Evolutionary conservation across 1,284 basidiomycete species (phyloP).

Genomic region (Ceratobasidium theobromae): DNA sequence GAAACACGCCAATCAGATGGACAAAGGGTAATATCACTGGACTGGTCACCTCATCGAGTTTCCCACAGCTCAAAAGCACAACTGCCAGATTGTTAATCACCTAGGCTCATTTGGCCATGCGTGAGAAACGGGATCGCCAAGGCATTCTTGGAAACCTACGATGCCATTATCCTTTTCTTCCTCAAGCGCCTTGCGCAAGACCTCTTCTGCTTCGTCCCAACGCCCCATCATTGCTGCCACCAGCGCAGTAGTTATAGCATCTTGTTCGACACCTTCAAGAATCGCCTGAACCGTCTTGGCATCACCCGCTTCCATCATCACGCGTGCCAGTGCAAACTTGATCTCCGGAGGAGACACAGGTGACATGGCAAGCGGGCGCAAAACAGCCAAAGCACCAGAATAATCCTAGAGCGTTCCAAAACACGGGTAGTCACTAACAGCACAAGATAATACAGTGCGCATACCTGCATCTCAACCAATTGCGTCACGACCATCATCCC

Average conservation of each 20-base stretch:
- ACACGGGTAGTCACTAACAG: background rate
- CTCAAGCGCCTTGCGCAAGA: slow-evolving; percentile 50
- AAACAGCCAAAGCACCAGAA: slow-evolving; percentile 61
- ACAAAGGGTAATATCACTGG: background rate
- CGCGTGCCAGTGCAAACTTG: slow-evolving; percentile 65
- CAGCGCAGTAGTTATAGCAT: slow-evolving; percentile 62
- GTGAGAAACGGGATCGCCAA: background rate
- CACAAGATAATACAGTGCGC: background rate
- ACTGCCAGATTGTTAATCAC: slow-evolving; percentile 79
- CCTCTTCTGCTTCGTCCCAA: slow-evolving; percentile 57
- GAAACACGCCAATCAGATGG: background rate
- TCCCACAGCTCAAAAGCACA: slow-evolving; percentile 65
- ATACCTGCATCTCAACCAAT: slow-evolving; percentile 71
- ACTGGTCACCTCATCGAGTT: slow-evolving; percentile 60
- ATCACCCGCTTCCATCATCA: slow-evolving; percentile 71
- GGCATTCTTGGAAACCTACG: slow-evolving; percentile 38
- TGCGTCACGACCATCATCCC: slow-evolving; percentile 71
- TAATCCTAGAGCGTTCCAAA: slow-evolving; percentile 56
- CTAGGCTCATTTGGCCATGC: slow-evolving; percentile 44
- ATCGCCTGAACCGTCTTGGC: slow-evolving; percentile 57
- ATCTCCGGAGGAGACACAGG: slow-evolving; percentile 52
- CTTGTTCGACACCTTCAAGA: slow-evolving; percentile 54
- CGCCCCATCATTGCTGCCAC: slow-evolving; percentile 65
- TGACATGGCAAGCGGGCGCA: slow-evolving; percentile 61
- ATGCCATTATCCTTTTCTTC: slow-evolving; percentile 60